These are phyloP conservation scores for Galerina sulciceps DNA, from an alignment of 768 basidiomycete species.

Conservation along the genomic window DNA sequence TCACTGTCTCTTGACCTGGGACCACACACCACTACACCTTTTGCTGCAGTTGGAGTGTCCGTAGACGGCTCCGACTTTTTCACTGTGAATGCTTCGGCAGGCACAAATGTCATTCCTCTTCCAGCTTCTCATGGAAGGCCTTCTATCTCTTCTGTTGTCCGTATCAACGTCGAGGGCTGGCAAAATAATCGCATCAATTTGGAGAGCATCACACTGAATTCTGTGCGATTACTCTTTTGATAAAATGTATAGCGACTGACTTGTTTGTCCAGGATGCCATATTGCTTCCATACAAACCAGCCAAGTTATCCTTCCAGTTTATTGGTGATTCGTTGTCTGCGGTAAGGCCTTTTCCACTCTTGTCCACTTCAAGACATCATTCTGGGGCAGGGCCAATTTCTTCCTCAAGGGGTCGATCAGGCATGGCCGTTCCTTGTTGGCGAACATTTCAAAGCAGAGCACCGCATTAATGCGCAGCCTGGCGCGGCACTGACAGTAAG, in stretches of 20 bases:
- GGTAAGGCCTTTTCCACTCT: slow-evolving; percentile 31
- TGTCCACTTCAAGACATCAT: background rate
- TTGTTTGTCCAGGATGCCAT: slow-evolving; percentile 42
- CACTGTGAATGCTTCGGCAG: slow-evolving; percentile 51
- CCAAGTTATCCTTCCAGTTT: slow-evolving; percentile 53
- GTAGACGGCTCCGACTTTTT: slow-evolving; percentile 49
- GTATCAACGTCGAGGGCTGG: slow-evolving; percentile 61
- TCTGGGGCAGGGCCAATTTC: slow-evolving; percentile 51
- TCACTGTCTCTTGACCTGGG: slow-evolving; percentile 51
- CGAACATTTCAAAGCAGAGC: slow-evolving; percentile 56
- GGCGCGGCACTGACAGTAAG: slow-evolving; percentile 52
- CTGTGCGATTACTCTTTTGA: slow-evolving; percentile 29
- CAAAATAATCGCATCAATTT: slow-evolving; percentile 61
- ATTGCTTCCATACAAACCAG: slow-evolving; percentile 48
- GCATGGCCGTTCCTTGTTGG: slow-evolving; percentile 60
- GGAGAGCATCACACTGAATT: slow-evolving; percentile 48
- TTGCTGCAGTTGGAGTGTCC: slow-evolving; percentile 52
- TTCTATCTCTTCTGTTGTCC: slow-evolving; percentile 32
- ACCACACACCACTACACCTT: slow-evolving; percentile 49
- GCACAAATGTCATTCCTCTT: slow-evolving; percentile 48
- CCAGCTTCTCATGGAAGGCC: background rate
- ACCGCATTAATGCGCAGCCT: slow-evolving; percentile 55
- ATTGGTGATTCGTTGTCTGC: slow-evolving; percentile 64
- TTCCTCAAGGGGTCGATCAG: slow-evolving; percentile 56
- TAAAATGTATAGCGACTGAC: too few relatives aligned